Evolutionary conservation across 768 basidiomycete species (phyloP), one percentile per base, ranked within the genome.

Genomic region (Rhodosporidiobolus odoratus): DNA sequence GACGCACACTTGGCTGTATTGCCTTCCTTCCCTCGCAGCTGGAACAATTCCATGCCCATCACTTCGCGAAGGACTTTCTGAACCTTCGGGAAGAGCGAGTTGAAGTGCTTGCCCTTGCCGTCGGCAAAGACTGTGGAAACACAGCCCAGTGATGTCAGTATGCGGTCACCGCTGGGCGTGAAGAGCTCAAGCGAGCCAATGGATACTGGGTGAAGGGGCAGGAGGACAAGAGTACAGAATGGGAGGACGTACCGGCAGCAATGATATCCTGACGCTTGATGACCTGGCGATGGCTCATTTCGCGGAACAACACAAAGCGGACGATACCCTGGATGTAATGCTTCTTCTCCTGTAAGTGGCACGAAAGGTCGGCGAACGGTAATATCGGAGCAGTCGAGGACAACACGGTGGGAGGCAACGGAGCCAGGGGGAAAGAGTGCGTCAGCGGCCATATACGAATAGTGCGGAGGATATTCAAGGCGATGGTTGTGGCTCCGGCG

Each of bases 1-100:
- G 12, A 40, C 67, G 40, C 57, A 71, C 69, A 63, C 45, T 74
- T 71, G 32, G 41, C 64, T 17, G 63, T 32, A 7, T 48, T 60
- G 45, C 56, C 58, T 8, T 62, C 85, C n/a, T 87, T 85, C 0
- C 86, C 81, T 56, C 86, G 85, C 8, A 96, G 84, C 77, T 91
- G 89, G 35, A 88, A 86, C 13, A 96, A 83, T 75, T 95, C 90
- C 86, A 93, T 86, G 4, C 89, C 91, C 73, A 95, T 89, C 0
- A 84, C 86, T 21, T 82, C 82, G 21, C 81, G 80, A 7, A 96
- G 81, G 12, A 85, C 85, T 9, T 78, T 78, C 68, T 95, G 91
- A 2, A 91, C 91, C 25, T 77, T 77, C 0, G 78, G 78, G 45
- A 91, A 84, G 32, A 94, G 86, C 0, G 77, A 72, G n/a, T 84